These are phyloP conservation scores for Ogataea nonfermentans DNA, from an alignment of 805 yeast genomes.

Conservation along the genomic window DNA sequence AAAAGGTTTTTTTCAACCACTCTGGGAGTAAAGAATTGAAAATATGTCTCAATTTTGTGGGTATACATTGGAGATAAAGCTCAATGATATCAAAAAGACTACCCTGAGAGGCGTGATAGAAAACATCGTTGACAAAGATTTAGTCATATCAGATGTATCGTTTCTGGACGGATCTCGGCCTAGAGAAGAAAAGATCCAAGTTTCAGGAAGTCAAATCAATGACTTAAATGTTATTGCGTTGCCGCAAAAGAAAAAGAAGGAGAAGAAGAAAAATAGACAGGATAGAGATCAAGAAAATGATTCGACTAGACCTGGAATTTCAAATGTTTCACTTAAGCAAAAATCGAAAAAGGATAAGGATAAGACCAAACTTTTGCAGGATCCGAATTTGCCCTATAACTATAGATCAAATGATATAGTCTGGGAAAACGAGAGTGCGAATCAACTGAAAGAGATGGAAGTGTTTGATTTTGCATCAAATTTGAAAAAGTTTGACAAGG, in stretches of 20 bases:
- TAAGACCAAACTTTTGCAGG: conserved; percentile 13
- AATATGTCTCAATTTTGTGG: conserved; percentile 43
- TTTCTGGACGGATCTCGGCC: conserved; percentile 29
- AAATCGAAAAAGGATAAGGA: conserved; percentile 22
- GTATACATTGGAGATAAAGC: conserved; percentile 42
- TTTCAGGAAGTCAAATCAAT: conserved; percentile 41
- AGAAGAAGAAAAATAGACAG: conserved; percentile 21
- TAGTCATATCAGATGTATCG: conserved; percentile 34
- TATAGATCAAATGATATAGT: conserved; percentile 35
- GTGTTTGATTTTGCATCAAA: conserved; percentile 89
- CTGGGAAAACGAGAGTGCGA: conserved; percentile 50
- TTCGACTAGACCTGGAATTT: conserved; percentile 9
- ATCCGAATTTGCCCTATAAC: conserved; percentile 22
- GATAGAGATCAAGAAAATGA: conserved; percentile 10
- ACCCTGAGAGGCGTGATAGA: conserved; percentile 28
- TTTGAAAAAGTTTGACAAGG: conserved; percentile 78
- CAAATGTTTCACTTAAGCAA: conserved; percentile 6
- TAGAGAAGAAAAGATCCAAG: conserved; percentile 19
- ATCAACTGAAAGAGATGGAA: conserved; percentile 44
- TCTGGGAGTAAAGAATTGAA: too few relatives aligned
- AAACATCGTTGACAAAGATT: conserved; percentile 22
- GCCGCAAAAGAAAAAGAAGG: conserved; percentile 37
- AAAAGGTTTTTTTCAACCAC: conserved; percentile 1
- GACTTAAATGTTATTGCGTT: conserved; percentile 57
- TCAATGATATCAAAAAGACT: conserved; percentile 37